Percentiles rank a stretch among this genome's conserved stretches.
These are phyloP conservation scores for Crithidia sp. DNA, from an alignment of 208 protist genomes.

Conservation along the genomic window DNA sequence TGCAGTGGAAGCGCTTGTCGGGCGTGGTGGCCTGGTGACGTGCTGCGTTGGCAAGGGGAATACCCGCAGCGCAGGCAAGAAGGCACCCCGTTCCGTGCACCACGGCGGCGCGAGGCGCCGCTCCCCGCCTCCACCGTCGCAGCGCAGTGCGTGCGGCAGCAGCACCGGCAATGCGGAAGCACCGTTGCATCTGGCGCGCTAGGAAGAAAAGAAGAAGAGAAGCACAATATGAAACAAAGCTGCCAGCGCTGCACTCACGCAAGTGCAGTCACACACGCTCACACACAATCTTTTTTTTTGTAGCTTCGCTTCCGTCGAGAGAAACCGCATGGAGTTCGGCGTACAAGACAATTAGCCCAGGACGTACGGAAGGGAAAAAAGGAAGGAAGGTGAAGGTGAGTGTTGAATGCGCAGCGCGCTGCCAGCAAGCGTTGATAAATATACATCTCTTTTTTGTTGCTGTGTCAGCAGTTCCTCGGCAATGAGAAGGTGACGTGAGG, in stretches of 20 bases:
- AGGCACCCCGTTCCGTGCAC: background rate
- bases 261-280: background rate
- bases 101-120: background rate
- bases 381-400: background rate
- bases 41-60: conserved; percentile 14
- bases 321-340: too few relatives aligned
- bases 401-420: too few relatives aligned
- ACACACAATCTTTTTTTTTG: too few relatives aligned
- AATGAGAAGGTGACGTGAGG: too few relatives aligned
- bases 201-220: conserved; percentile 7
- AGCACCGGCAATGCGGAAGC: conserved; percentile 10
- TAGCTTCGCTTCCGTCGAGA: too few relatives aligned
- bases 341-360: background rate
- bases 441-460: too few relatives aligned
- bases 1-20: conserved; percentile 89
- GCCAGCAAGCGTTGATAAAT: background rate
- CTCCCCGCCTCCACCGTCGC: conserved; percentile 27
- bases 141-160: conserved; percentile 14
- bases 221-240: background rate
- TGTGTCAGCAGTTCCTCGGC: too few relatives aligned
- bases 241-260: background rate
- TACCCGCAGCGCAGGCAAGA: background rate
- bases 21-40: conserved; percentile 43
- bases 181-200: conserved; percentile 17
- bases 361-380: background rate